Base-by-base conservation (phyloP, 805 yeast species). In the Priceomyces carsonii region DNA sequence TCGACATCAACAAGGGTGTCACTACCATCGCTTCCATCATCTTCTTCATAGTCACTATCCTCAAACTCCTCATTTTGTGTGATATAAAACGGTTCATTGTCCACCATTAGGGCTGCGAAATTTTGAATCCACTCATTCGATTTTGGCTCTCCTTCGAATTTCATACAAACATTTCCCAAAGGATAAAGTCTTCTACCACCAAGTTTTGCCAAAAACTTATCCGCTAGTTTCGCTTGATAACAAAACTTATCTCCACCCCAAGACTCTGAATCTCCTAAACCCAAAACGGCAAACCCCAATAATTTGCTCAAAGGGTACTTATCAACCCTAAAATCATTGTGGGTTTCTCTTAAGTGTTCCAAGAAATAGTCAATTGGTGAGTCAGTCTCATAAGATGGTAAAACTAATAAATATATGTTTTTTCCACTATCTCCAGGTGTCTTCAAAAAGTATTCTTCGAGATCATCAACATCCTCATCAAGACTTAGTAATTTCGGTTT, bases 331-430 rank as follows among this genome's bases (percentile, higher is more conserved):
- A 87, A 87, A 57, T 89, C 97, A 42, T 82, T 82, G 42, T 77
- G 77, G 1, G 95, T 87, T 36, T 89, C 96, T 43, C 77, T 72
- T 45, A 89, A 66, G 28, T 85, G 80, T 49, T 86, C 95, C 38
- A 89, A 64, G 57, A 88, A 87, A 53, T 79, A 90, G 58, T 89
- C 97, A 20, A 90, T 71, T 9, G 97, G 96, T 1, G 95, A 85
- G 57, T 89, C 97, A 0, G 90, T 85, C 45, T 88, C 96, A 54
- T 89, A 89, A 0, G 96, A 87, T 1, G 97, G 97, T 20, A 89
- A 66, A 10, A 89, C 86, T 39, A 89, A 45, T 23, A 90, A 55
- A 50, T 87, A 89, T 8, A 87, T 61, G 19, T 27, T 29, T 3
- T 58, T 58, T 16, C 38, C 37, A 8, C 44, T 42, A 18, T 45